phyloP scores from a whole-genome alignment of 495 filamentous ascomycete species.

The Penicillium canariense region DNA sequence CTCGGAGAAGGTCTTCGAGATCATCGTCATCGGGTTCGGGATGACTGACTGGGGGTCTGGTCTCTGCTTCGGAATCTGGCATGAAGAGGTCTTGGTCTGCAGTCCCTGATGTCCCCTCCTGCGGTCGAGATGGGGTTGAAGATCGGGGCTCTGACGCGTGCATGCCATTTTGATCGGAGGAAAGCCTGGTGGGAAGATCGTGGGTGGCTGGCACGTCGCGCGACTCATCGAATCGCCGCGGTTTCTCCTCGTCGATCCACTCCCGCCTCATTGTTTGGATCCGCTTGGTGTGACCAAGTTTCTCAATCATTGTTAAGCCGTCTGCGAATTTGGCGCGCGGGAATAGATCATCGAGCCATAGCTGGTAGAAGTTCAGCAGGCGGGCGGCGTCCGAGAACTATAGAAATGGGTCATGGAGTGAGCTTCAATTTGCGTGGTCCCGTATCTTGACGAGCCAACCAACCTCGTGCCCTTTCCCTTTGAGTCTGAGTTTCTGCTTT shows the following conservation, averaged over 20 bases:
- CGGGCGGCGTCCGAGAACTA: slow-evolving; percentile 83
- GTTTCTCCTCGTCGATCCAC: slow-evolving; percentile 79
- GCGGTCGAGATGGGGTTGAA: background rate
- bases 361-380: slow-evolving; percentile 85
- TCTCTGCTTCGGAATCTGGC: slow-evolving; percentile 19
- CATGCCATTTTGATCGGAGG: slow-evolving; percentile 6
- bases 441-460: slow-evolving; percentile 3
- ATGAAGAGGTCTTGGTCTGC: slow-evolving; percentile 29
- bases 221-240: slow-evolving; percentile 13
- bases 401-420: background rate
- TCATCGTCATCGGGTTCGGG: slow-evolving; percentile 37
- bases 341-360: slow-evolving; percentile 96
- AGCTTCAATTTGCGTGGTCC: background rate
- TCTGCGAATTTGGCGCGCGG: slow-evolving; percentile 93
- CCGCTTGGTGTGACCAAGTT: slow-evolving; percentile 77
- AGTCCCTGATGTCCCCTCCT: background rate
- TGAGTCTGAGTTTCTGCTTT: slow-evolving; percentile 71
- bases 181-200: slow-evolving; percentile 1
- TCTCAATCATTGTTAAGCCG: slow-evolving; percentile 88
- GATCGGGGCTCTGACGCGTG: background rate
- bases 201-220: background rate
- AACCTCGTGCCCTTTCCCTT: slow-evolving; percentile 94
- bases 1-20: slow-evolving; percentile 37
- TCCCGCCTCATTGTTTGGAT: slow-evolving; percentile 70
- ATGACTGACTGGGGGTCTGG: slow-evolving; percentile 7